Conservation (phyloP, 352 stramenopile genomes). For the Phytophthora boehmeriae region DNA sequence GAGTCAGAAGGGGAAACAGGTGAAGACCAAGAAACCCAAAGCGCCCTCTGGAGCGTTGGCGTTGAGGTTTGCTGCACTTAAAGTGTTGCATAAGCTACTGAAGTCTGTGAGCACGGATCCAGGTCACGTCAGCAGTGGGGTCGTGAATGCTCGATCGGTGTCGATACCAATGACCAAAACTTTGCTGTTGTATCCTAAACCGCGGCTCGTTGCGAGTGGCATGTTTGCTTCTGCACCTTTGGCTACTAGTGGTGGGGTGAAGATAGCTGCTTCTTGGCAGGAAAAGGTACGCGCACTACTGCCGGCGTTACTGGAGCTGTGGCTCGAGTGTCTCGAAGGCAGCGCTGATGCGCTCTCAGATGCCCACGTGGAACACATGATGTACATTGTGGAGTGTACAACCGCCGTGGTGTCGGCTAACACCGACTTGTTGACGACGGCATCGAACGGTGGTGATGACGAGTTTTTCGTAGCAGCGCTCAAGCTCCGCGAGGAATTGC, state of each 20-base stretch:
- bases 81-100: slow-evolving; percentile 71
- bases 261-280: slow-evolving; percentile 63
- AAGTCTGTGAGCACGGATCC: slow-evolving; percentile 44
- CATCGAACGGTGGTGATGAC: slow-evolving; percentile 23
- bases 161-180: slow-evolving; percentile 38
- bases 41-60: slow-evolving; percentile 45
- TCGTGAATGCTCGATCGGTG: slow-evolving; percentile 11
- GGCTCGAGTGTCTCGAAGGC: slow-evolving; percentile 73
- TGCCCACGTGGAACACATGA: slow-evolving; percentile 75
- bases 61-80: slow-evolving; percentile 65
- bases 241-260: slow-evolving; percentile 21
- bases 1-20: slow-evolving; percentile 29
- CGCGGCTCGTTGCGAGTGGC: slow-evolving; percentile 36
- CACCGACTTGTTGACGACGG: slow-evolving; percentile 24
- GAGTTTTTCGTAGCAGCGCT: slow-evolving; percentile 43
- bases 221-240: slow-evolving; percentile 29
- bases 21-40: slow-evolving; percentile 52
- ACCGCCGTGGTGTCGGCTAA: slow-evolving; percentile 67
- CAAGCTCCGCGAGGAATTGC: slow-evolving; percentile 58
- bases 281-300: slow-evolving; percentile 68
- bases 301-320: slow-evolving; percentile 68
- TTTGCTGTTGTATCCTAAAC: slow-evolving; percentile 59
- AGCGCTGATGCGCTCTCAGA: slow-evolving; percentile 61
- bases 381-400: slow-evolving; percentile 76
- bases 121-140: neutral